Percentiles rank a stretch among this genome's conserved stretches.
phyloP scores from a whole-genome alignment of 2,329 filamentous ascomycete species.

The Dothiorella sarmentorum region DNA sequence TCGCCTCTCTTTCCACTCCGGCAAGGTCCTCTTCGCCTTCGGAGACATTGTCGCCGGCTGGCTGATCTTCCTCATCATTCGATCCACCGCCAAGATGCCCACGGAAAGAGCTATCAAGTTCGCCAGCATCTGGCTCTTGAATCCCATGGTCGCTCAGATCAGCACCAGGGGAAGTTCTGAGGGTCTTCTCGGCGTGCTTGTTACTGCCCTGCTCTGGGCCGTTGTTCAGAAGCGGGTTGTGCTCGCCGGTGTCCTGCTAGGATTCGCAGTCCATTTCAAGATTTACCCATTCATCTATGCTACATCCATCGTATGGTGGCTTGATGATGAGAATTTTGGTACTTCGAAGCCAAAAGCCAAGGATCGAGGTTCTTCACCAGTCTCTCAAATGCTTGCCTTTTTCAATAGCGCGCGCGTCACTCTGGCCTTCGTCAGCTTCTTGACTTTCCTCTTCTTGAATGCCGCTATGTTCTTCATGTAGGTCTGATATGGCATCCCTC shows the following conservation, averaged over 20 bases:
- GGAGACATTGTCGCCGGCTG: slow-evolving; percentile 83
- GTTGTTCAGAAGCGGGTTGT: slow-evolving; percentile 60
- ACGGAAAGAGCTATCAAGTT: slow-evolving; percentile 62
- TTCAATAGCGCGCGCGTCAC: slow-evolving; percentile 47
- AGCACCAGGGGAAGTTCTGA: slow-evolving; percentile 93
- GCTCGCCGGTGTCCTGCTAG: slow-evolving; percentile 72
- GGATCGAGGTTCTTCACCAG: slow-evolving; percentile 22
- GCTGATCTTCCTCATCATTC: slow-evolving; percentile 61
- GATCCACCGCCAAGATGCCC: slow-evolving; percentile 33
- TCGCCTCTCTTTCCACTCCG: slow-evolving; percentile 64
- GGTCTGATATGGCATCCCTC: slow-evolving; percentile 30
- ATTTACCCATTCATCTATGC: slow-evolving; percentile 98
- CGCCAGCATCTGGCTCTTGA: slow-evolving; percentile 86
- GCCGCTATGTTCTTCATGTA: slow-evolving; percentile 72
- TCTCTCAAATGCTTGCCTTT: slow-evolving; percentile 24
- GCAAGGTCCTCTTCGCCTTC: slow-evolving; percentile 80
- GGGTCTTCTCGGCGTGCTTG: slow-evolving; percentile 80
- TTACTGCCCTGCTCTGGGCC: slow-evolving; percentile 80
- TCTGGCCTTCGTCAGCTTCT: slow-evolving; percentile 62
- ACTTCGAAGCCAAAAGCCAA: slow-evolving; percentile 14
- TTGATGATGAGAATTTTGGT: slow-evolving; percentile 52
- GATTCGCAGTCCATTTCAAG: slow-evolving; percentile 90
- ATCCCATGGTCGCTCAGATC: slow-evolving; percentile 97
- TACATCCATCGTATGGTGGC: slow-evolving; percentile 74
- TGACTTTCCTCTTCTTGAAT: slow-evolving; percentile 73